A percentile compares a stretch with the other conserved stretches of the same genome.
phyloP scores from a whole-genome alignment of 2,329 filamentous ascomycete genomes.

The Beauveria varroae region DNA sequence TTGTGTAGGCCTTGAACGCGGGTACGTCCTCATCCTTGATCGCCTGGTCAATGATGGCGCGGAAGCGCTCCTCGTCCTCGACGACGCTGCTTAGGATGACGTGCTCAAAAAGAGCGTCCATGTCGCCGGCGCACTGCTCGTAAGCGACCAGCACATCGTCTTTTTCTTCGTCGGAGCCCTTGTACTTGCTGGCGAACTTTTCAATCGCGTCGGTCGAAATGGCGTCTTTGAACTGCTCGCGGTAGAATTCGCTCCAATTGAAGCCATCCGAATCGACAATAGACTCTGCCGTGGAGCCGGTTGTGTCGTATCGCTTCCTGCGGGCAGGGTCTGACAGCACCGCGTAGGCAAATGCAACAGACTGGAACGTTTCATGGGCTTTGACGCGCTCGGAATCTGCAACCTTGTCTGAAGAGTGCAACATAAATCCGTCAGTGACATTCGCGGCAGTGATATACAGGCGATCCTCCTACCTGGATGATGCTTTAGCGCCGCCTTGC shows the following conservation, averaged over 20 bases:
- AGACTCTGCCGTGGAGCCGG: slow-evolving; percentile 80
- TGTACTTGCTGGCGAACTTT: slow-evolving; percentile 70
- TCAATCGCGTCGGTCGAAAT: slow-evolving; percentile 69
- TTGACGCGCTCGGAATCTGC: slow-evolving; percentile 56
- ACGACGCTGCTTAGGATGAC: slow-evolving; percentile 83
- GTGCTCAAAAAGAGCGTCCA: slow-evolving; percentile 68
- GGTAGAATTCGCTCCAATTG: slow-evolving; percentile 86
- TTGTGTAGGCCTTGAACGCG: slow-evolving; percentile 59
- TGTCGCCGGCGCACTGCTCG: slow-evolving; percentile 61
- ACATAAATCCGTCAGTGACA: slow-evolving; percentile 1
- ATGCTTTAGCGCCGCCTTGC: slow-evolving; percentile 78
- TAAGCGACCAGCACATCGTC: slow-evolving; percentile 72
- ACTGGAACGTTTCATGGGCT: slow-evolving; percentile 78
- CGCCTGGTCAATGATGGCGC: slow-evolving; percentile 70
- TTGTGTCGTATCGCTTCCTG: slow-evolving; percentile 80
- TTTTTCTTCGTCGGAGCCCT: slow-evolving; percentile 77
- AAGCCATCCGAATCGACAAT: slow-evolving; percentile 74
- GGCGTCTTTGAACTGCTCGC: slow-evolving; percentile 70
- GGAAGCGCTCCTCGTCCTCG: slow-evolving; percentile 80
- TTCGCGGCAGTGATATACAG: too few relatives aligned
- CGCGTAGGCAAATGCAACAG: slow-evolving; percentile 88
- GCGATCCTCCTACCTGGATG: slow-evolving; percentile 61
- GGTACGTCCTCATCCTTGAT: slow-evolving; percentile 63
- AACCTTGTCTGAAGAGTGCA: slow-evolving; percentile 61
- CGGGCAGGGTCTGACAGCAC: slow-evolving; percentile 77